These are phyloP conservation scores for Ligustrum vulgare DNA, from an alignment of 257 asterid species.

Conservation along the genomic window DNA sequence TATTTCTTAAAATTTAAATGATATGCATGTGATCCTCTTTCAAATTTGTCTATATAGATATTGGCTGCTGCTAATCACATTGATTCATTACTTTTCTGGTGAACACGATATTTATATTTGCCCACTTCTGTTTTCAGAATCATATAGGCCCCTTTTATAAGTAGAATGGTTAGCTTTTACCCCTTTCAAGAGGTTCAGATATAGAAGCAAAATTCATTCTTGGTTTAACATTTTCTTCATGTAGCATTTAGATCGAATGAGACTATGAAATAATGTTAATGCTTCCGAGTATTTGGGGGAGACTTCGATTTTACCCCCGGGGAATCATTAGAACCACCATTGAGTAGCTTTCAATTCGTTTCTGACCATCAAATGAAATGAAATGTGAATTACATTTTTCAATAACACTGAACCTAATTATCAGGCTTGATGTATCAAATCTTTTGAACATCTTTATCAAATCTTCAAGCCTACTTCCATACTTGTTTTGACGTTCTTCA, in stretches of 20 bases:
- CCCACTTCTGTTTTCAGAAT: not conserved
- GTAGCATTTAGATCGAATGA: not conserved
- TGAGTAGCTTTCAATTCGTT: not conserved
- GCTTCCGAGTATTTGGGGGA: not conserved
- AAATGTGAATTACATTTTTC: not conserved
- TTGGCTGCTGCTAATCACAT: not conserved
- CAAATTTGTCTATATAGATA: not conserved
- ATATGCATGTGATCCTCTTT: not conserved
- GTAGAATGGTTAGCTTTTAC: not conserved
- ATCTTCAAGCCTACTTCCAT: too few species aligned
- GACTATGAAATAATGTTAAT: not conserved
- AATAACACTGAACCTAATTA: too few species aligned
- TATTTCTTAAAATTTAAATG: not conserved
- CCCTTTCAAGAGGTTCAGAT: not conserved
- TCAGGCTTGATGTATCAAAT: too few species aligned
- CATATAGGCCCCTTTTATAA: not conserved
- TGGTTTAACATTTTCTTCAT: not conserved
- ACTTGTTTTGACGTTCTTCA: too few species aligned
- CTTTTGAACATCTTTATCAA: too few species aligned
- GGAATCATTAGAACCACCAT: not conserved
- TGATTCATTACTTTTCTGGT: not conserved
- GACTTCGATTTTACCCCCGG: not conserved
- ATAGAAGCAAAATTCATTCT: not conserved
- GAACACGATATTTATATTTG: not conserved
- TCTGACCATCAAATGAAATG: not conserved